These are phyloP conservation scores for Starmerella scarabaei DNA, from an alignment of 805 yeast genomes.

Conservation along the genomic window DNA sequence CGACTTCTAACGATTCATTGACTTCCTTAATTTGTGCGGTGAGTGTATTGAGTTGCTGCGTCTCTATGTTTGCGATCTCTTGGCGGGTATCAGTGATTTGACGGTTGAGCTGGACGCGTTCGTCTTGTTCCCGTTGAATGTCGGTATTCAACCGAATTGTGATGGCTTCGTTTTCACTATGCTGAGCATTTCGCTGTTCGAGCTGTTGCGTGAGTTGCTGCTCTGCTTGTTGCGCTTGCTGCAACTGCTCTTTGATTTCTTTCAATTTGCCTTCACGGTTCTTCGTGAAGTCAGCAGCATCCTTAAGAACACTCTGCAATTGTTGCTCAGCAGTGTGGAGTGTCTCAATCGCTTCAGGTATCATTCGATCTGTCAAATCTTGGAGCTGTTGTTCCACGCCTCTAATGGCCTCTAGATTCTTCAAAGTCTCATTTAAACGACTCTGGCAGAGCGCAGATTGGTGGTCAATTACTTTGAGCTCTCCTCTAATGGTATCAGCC, in stretches of 20 bases:
- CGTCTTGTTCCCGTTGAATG: conserved; percentile 26
- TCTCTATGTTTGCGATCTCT: conserved; percentile 40
- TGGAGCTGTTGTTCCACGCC: not conserved
- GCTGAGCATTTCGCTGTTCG: conserved; percentile 3
- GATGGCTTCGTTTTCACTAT: conserved; percentile 8
- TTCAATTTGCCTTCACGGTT: conserved; percentile 73
- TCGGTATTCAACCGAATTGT: conserved; percentile 12
- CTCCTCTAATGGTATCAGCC: conserved; percentile 11
- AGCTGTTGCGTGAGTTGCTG: conserved; percentile 4
- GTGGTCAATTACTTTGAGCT: conserved; percentile 10
- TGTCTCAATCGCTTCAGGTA: conserved; percentile 22
- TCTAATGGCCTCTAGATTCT: not conserved
- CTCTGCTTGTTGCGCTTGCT: conserved; percentile 3
- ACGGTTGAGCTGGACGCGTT: conserved; percentile 40
- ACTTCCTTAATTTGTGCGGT: conserved; percentile 1
- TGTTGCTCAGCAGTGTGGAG: conserved; percentile 25
- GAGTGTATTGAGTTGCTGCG: not conserved
- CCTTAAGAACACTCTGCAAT: conserved; percentile 47
- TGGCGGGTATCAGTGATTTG: conserved; percentile 75
- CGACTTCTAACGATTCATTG: conserved; percentile 4
- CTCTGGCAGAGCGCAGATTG: conserved; percentile 3
- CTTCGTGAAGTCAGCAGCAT: conserved; percentile 64
- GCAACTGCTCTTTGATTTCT: conserved; percentile 34
- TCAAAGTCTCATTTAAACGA: conserved; percentile 1
- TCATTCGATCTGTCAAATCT: not conserved